Evolutionary conservation across 495 filamentous ascomycete species (phyloP), one percentile per base, ranked within the genome.

Genomic region (Talaromyces adpressus): DNA sequence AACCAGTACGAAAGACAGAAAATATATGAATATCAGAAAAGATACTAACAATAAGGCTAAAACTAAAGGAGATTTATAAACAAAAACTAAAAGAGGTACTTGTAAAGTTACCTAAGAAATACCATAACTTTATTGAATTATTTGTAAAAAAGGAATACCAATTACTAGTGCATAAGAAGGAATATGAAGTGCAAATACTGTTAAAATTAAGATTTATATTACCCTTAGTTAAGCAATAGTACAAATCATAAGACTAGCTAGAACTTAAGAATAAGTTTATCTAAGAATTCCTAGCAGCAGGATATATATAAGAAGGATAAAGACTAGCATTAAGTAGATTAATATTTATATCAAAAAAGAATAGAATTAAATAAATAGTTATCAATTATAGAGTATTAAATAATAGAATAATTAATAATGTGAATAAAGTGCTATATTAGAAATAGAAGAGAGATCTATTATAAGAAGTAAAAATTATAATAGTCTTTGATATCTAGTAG

Each of bases 261-360:
- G 9, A 51, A 51, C 0, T 51, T 9, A 6, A 51, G 22, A 11
- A 22, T 6, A 29, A 57, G n/a, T 57, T 57, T 49, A 64, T 71
- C 16, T 53, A 65, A 4, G 52, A 70, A 62, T 67, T 64, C 32
- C 30, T 59, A n/a, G 62, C 51, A 25, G 65, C 57, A 51, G 14
- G 25, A 53, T 64, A 51, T 25, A 72, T 70, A 20, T 23, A 30
- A 61, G 4, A 30, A 25, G 67, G 22, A 16, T 8, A 63, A 59
- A 65, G 22, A 63, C 34, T n/a, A 61, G 65, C 59, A 47, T 54
- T 39, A 62, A 64, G 65, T n/a, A 49, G 34, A 53, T 59, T 65
- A 27, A 11, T 67, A 16, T 72, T 75, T 64, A 45, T 73, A 56
- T 63, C 29, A 20, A 75, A 75, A 59, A 71, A 72, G 34, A 59